Evolutionary conservation across 441 rosid species (phyloP).

Genomic region (Omphalea diandra): DNA sequence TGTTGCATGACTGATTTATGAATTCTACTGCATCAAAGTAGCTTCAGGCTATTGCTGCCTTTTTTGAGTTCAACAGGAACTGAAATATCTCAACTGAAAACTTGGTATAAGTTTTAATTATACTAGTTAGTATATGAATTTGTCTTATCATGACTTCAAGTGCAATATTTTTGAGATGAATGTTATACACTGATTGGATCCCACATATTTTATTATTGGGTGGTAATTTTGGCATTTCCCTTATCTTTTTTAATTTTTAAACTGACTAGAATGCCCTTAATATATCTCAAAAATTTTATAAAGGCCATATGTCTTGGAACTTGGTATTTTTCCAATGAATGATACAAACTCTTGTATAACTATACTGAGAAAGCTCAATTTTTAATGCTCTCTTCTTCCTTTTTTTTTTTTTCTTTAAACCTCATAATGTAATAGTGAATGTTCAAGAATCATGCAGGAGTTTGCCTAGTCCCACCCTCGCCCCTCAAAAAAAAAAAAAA

Average conservation of each 20-base stretch:
- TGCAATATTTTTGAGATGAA: background rate
- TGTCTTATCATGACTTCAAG: background rate
- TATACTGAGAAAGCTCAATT: background rate
- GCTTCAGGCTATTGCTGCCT: background rate
- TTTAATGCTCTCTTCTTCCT: background rate
- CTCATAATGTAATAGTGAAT: background rate
- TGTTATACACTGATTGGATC: background rate
- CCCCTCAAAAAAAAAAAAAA: too few species aligned
- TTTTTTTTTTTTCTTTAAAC: background rate
- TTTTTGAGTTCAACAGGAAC: background rate
- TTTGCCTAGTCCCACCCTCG: too few species aligned
- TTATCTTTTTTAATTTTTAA: background rate
- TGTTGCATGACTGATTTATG: too few species aligned
- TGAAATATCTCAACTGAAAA: background rate
- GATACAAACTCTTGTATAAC: background rate
- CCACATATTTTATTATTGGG: background rate
- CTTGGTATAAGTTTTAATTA: background rate
- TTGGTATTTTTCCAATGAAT: background rate
- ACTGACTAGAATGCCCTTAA: background rate
- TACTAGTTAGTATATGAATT: background rate
- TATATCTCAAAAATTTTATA: background rate
- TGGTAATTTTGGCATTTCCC: background rate
- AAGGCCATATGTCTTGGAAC: background rate
- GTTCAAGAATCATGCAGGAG: background rate
- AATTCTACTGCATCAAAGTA: background rate